These are phyloP conservation scores for Fusarium burgessii DNA, from an alignment of 2,329 filamentous ascomycete species.

Conservation along the genomic window DNA sequence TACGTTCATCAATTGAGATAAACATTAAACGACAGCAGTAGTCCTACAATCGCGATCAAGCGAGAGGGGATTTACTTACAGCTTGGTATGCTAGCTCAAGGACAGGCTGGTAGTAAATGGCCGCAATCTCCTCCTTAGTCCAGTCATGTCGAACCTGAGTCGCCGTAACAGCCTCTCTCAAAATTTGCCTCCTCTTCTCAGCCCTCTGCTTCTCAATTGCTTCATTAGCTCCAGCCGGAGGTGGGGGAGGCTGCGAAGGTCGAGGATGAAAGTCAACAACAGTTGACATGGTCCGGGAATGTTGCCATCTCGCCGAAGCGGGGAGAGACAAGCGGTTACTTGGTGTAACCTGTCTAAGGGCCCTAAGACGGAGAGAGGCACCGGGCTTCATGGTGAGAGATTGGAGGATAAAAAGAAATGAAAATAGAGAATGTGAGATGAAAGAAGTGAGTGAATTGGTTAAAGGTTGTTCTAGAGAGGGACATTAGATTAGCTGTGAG, in stretches of 20 bases:
- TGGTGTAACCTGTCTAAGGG: constrained; percentile 28
- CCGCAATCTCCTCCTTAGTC: constrained; percentile 83
- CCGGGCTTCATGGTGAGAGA: constrained; percentile 33
- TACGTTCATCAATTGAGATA: neutral
- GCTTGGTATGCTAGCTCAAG: constrained; percentile 82
- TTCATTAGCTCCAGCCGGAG: constrained; percentile 36
- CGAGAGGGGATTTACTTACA: constrained; percentile 59
- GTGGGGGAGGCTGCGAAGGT: constrained; percentile 41
- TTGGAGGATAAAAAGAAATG: neutral
- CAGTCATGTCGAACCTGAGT: constrained; percentile 76
- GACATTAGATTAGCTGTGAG: constrained; percentile 7
- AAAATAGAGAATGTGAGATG: constrained; percentile 5
- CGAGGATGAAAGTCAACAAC: constrained; percentile 43
- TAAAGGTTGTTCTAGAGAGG: constrained; percentile 3
- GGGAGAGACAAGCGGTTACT: constrained; percentile 17
- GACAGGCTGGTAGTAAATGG: constrained; percentile 84
- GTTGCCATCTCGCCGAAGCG: constrained; percentile 41
- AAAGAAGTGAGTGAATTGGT: constrained; percentile 21
- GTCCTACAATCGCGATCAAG: neutral
- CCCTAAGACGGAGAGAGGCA: constrained; percentile 34
- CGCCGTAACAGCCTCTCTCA: constrained; percentile 69
- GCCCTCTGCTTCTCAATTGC: constrained; percentile 39
- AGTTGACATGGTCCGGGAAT: constrained; percentile 43
- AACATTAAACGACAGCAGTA: neutral
- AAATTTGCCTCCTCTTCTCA: constrained; percentile 49